These are phyloP conservation scores for Pinguiococcus pyrenoidosus DNA, from an alignment of 108 stramenopile genomes.

Conservation along the genomic window DNA sequence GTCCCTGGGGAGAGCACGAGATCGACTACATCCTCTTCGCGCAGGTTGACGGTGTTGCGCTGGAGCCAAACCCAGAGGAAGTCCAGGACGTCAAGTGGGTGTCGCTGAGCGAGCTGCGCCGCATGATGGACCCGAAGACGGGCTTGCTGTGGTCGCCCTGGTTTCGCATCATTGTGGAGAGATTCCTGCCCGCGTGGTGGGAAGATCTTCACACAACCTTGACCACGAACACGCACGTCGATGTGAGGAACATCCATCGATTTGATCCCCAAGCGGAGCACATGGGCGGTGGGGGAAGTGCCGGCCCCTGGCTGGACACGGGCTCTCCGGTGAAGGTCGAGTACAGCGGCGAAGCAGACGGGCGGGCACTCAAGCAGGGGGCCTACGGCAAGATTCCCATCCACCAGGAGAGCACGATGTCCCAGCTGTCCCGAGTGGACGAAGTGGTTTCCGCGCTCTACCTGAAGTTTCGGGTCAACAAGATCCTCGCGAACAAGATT, in stretches of 20 bases:
- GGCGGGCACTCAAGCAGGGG: slow-evolving; percentile 97
- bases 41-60: slow-evolving; percentile 14
- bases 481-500: slow-evolving; percentile 14
- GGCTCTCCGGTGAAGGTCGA: no score
- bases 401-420: slow-evolving; percentile 44
- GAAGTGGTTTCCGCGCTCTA: slow-evolving; percentile 70
- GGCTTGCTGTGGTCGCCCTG: slow-evolving; percentile 36
- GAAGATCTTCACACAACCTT: slow-evolving; percentile 19
- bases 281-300: slow-evolving; percentile 16
- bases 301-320: background rate
- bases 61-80: slow-evolving; percentile 28
- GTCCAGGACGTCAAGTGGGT: slow-evolving; percentile 22
- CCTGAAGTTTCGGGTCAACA: slow-evolving; percentile 47
- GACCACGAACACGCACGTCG: slow-evolving; percentile 23
- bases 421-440: slow-evolving; percentile 65
- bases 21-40: slow-evolving; percentile 86
- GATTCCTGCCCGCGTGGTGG: slow-evolving; percentile 31
- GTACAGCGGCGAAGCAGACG: no score
- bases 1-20: slow-evolving; percentile 97
- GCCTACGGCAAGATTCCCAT: slow-evolving; percentile 80
- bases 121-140: slow-evolving; percentile 22
- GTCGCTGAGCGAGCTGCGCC: slow-evolving; percentile 18
- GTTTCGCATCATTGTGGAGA: slow-evolving; percentile 37
- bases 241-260: slow-evolving; percentile 26
- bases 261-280: slow-evolving; percentile 34